Percentiles rank a stretch among this genome's conserved stretches.
Evolutionary conservation across 805 yeast species (phyloP).

Genomic region (Kodamaea fukazawae): DNA sequence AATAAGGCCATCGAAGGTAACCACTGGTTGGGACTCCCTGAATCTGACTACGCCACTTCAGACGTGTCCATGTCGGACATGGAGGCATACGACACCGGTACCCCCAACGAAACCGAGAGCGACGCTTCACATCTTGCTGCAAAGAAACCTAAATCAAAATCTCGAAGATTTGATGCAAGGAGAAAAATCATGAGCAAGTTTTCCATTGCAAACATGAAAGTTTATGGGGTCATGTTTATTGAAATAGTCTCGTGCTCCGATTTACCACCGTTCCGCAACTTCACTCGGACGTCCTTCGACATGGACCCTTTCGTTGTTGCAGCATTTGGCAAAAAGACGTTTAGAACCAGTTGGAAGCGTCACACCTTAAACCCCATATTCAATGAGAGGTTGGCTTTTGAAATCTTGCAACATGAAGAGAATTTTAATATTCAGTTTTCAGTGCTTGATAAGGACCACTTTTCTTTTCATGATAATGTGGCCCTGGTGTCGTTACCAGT

Average conservation of each 20-base stretch:
- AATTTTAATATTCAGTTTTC: conserved; percentile 66
- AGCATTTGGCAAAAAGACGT: conserved; percentile 85
- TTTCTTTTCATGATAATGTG: conserved; percentile 80
- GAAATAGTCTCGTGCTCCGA: conserved; percentile 73
- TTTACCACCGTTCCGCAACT: conserved; percentile 72
- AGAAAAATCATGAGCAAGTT: conserved; percentile 24
- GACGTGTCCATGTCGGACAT: conserved; percentile 1
- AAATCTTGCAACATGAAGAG: conserved; percentile 63
- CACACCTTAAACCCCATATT: conserved; percentile 82
- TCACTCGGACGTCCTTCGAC: conserved; percentile 76
- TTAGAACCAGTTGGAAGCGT: conserved; percentile 77
- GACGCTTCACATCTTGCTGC: not conserved
- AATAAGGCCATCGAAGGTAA: not conserved
- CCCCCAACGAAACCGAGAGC: conserved; percentile 2
- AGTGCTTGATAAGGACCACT: conserved; percentile 79
- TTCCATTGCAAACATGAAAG: conserved; percentile 37
- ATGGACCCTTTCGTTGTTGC: conserved; percentile 97
- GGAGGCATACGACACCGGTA: not conserved
- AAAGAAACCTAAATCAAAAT: not conserved
- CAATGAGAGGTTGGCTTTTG: conserved; percentile 78
- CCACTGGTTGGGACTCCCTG: conserved; percentile 1
- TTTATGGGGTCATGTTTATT: conserved; percentile 70
- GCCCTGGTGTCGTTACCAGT: conserved; percentile 64
- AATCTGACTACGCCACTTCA: conserved; percentile 12
- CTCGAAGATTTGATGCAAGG: conserved; percentile 9